phyloP scores from a whole-genome alignment of 371 early-diverging fungal genomes.

The Mortierella sp. region DNA sequence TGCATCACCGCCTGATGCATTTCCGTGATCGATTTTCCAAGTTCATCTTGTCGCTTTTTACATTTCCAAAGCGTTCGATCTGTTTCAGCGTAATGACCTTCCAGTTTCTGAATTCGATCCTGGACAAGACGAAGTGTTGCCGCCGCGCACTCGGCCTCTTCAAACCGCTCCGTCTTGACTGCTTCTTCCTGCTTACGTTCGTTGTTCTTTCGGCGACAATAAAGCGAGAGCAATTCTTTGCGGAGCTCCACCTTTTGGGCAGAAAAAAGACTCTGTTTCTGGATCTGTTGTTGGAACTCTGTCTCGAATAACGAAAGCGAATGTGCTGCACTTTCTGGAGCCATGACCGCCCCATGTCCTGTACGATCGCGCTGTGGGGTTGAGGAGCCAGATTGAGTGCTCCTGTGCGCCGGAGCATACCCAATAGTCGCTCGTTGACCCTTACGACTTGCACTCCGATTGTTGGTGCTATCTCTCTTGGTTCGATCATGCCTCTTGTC shows the following conservation, averaged over 20 bases:
- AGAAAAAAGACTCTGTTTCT: conserved; percentile 29
- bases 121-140: conserved; percentile 13
- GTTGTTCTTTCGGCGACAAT: conserved; percentile 30
- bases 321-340: conserved; percentile 10
- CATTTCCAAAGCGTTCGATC: conserved; percentile 32
- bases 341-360: not conserved
- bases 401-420: not conserved
- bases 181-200: conserved; percentile 32
- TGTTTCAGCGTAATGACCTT: conserved; percentile 10
- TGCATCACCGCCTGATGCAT: conserved; percentile 25
- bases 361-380: not conserved
- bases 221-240: conserved; percentile 35
- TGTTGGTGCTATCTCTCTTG: not conserved
- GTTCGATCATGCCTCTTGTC: conserved; percentile 8
- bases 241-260: conserved; percentile 22
- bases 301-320: conserved; percentile 26
- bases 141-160: conserved; percentile 30
- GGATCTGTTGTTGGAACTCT: conserved; percentile 34
- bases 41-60: conserved; percentile 38
- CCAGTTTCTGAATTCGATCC: conserved; percentile 31
- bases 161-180: conserved; percentile 29
- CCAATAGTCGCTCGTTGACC: conserved; percentile 10
- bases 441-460: not conserved
- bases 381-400: not conserved
- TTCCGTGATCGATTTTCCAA: conserved; percentile 21